Evolutionary conservation across 768 basidiomycete species (phyloP), one percentile per base, ranked within the genome.

Genomic region (Rhodosporidiobolus odoratus): DNA sequence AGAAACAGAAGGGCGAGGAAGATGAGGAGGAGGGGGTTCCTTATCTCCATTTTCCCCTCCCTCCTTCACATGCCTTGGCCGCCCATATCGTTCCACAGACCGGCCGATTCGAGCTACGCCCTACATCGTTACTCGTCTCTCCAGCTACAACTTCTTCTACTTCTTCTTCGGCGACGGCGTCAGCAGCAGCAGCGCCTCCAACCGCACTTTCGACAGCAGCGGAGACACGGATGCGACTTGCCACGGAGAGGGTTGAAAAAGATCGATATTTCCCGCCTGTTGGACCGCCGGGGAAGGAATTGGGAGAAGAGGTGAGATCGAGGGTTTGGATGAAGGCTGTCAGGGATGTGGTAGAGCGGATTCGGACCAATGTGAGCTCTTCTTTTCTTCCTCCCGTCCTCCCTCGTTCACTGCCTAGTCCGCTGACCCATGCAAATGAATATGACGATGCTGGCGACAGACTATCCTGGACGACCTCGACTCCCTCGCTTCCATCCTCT

Each of bases 401-500:
- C 38, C 7, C 52, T 25, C 37, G 7, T 17, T 21, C 12, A 40
- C 23, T 25, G 45, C 9, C 3, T 17, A 19, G 43, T 38, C 23
- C n/a, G 4, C 40, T 43, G 8, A 27, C 7, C 0, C 37, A 25
- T 12, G 32, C 0, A 2, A 17, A 2, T 38, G 48, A 50, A 19
- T 45, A 34, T 10, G n/a, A 45, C n/a, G 19, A 16, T 16, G 8
- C 47, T 13, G 23, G 13, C n/a, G n/a, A n/a, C 67, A 73, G 66
- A 71, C 66, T 7, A 62, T 71, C 34, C 27, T 74, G 13, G 69
- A 71, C 66, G 73, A 71, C 34, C 59, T 74, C 58, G 68, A 68
- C 10, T 58, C 56, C 23, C 61, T 65, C n/a, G 41, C 52, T 34
- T 62, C 47, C 2, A 60, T 48, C 53, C 70, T 62, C 47, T 69